Base-by-base conservation (phyloP, 306 rosid species). In the Cucumis hystrix region DNA sequence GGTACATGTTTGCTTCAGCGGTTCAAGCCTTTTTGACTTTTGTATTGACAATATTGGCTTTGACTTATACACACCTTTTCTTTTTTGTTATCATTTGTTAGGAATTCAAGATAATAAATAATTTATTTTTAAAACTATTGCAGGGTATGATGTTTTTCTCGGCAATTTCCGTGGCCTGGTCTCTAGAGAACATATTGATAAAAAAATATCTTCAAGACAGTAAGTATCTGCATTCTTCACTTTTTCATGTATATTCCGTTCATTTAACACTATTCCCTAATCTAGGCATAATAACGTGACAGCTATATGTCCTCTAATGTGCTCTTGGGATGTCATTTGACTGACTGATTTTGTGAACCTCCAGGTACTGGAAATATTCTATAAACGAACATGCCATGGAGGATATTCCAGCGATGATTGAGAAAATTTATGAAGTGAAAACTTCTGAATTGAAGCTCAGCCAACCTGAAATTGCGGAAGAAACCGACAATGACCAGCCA, bases 301-400 rank as follows among this genome's bases (percentile, higher is more conserved):
- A 5, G 43, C 8, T 45, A 6, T 11, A 39, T 68, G 74, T 14
- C 49, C 57, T 45, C 55, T 33, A 33, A 45, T 43, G 13, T 23
- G 23, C 25, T 13, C 6, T 35, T 21, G 74, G 79, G n/a, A 58
- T 69, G 4, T 12, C 17, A 58, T 8, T 52, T 15, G 20, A 51
- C 62, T 12, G 70, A 72, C 67, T 64, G 35, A 68, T 41, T 23
- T 70, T 49, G 80, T 15, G 7, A 78, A 45, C 63, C 30, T 86
- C 82, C 85, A 94, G 98, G 86, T 94, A 94, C 76, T 94, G 98
- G 98, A 82, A 80, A 63, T 94, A 94, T 83, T 94, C 98, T 76
- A 84, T 94, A 74, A 94, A 94, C 74, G 98, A 94, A 84, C 97
- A 91, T 40, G 98, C 91, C 61, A 91, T 90, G n/a, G 82, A 90